Evolutionary conservation across 805 yeast species (phyloP), one percentile per base, ranked within the genome.

Genomic region (Zygosaccharomyces pseudorouxii): DNA sequence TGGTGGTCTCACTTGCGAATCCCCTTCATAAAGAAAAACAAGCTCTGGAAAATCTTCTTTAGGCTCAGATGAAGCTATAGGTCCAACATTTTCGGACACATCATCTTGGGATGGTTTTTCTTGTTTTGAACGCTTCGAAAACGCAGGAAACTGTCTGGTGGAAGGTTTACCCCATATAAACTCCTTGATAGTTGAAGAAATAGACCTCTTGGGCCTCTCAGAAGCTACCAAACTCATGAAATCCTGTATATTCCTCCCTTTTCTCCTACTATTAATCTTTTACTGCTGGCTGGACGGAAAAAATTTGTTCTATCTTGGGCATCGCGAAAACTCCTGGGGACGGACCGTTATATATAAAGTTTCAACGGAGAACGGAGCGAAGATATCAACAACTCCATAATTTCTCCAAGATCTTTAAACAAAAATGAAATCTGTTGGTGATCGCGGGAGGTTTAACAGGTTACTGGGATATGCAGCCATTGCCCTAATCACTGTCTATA

Each of bases 121-220:
- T 10, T 10, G 36, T 10, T 19, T n/a, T 14, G 37, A 33, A 33
- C 20, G 20, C 37, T 14, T 19, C 16, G 37, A 11, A 14, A 14
- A 33, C 11, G 37, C 20, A 14, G 19, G 5, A 33, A 33, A 33
- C 37, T 33, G 37, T 7, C 16, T 33, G 10, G 3, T 33, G 16
- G 37, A 33, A 33, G 37, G 20, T 19, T 33, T 33, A 20, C 54
- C 57, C 39, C 50, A 54, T 47, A 64, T 60, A 36, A 62, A 56
- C 12, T 49, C 49, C 42, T 55, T 48, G 5, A 64, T 46, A 2
- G 64, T 53, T 3, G 68, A 58, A 8, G 68, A 64, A 12, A 64
- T 52, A 12, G 66, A 60, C 40, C 67, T 57, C 51, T 56, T 62
- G 33, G 46, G 49, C 38, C 46, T 50, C 45, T 19, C 29, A 16